Conservation (phyloP, 768 basidiomycete species). For the Favolaschia claudopus region DNA sequence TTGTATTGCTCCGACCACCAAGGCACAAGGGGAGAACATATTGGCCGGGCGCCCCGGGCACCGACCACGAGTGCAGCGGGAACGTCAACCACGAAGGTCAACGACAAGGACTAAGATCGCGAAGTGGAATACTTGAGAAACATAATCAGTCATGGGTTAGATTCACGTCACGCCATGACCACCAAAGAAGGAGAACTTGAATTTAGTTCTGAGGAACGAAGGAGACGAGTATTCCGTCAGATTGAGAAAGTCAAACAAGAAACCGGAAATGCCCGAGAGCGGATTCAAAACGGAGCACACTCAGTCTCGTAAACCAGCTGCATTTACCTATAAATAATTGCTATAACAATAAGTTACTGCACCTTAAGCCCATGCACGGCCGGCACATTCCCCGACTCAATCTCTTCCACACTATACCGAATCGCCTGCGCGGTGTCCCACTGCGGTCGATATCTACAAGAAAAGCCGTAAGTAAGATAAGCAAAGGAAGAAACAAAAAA, state of each 20-base stretch:
- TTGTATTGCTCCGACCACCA: no score
- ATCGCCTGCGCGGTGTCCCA: constrained; percentile 41
- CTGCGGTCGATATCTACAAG: constrained; percentile 36
- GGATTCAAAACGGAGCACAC: neutral
- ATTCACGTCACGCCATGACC: no score
- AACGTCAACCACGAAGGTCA: no score
- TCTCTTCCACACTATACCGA: constrained; percentile 41
- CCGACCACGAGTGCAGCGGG: no score
- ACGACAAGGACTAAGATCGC: no score
- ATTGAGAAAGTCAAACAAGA: neutral
- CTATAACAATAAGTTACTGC: neutral
- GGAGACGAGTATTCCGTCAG: no score
- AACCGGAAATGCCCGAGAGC: neutral
- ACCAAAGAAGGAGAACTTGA: no score
- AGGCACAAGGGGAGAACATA: no score
- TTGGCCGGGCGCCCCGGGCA: no score
- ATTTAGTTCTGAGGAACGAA: no score
- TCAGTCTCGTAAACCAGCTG: neutral
- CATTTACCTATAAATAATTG: neutral
- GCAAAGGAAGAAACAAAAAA: neutral
- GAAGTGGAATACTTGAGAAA: no score
- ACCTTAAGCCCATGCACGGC: constrained; percentile 31
- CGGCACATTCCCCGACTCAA: constrained; percentile 35
- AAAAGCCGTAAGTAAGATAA: neutral
- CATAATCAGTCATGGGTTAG: no score